Evolutionary conservation across 345 rosid genomes (phyloP).

Genomic region (Brassica rapa): DNA sequence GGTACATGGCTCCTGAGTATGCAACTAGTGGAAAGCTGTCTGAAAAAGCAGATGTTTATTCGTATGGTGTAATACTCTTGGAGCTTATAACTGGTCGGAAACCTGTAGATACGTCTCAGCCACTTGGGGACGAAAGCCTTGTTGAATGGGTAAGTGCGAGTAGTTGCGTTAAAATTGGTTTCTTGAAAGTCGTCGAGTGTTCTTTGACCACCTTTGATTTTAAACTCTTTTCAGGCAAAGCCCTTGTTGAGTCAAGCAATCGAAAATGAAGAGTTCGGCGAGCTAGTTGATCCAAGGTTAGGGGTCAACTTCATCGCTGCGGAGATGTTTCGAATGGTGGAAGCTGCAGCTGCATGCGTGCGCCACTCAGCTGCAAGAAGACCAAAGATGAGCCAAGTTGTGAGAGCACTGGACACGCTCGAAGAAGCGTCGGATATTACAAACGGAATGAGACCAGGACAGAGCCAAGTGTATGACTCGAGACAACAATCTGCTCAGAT

Average conservation of each 20-base stretch:
- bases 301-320: conserved; percentile 55
- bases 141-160: conserved; percentile 81
- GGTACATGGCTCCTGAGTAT: conserved; percentile 99
- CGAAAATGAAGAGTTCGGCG: conserved; percentile 67
- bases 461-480: conserved; percentile 73
- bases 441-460: conserved; percentile 93
- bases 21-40: conserved; percentile 95
- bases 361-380: conserved; percentile 89
- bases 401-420: conserved; percentile 79
- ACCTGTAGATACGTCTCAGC: conserved; percentile 91
- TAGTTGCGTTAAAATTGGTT: background rate
- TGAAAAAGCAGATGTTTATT: conserved; percentile 94
- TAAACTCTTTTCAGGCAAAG: conserved; percentile 61
- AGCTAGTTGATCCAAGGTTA: conserved; percentile 69
- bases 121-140: conserved; percentile 94
- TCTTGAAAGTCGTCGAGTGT: background rate
- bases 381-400: conserved; percentile 98
- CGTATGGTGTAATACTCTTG: conserved; percentile 92
- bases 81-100: conserved; percentile 96
- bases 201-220: background rate
- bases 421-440: conserved; percentile 72
- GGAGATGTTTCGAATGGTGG: conserved; percentile 92
- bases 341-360: conserved; percentile 97
- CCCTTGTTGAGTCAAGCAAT: conserved; percentile 81
- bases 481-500: conserved; percentile 91